Percentiles rank a stretch among this genome's conserved stretches.
These are phyloP conservation scores for Neurospora tetraspora DNA, from an alignment of 495 filamentous ascomycete species.

Conservation along the genomic window DNA sequence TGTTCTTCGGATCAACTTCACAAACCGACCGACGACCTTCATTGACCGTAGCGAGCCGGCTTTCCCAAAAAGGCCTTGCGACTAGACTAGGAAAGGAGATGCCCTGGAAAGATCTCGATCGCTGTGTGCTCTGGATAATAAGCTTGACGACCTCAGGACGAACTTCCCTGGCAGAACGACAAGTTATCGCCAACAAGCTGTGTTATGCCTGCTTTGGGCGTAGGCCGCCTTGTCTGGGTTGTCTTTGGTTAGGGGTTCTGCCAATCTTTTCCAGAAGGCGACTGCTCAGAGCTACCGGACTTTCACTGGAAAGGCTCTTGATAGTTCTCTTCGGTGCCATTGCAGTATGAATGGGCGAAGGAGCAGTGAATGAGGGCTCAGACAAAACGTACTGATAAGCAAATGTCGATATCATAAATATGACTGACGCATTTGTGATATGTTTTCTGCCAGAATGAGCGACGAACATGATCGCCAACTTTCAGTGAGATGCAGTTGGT, in stretches of 20 bases:
- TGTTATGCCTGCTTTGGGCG: neutral
- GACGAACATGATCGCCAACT: neutral
- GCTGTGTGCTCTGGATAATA: neutral
- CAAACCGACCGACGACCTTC: neutral
- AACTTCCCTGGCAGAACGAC: neutral
- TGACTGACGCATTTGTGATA: neutral
- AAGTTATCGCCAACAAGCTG: neutral
- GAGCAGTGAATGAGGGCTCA: neutral
- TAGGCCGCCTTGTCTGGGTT: neutral
- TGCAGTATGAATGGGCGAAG: neutral
- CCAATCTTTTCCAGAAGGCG: neutral
- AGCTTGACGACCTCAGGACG: neutral
- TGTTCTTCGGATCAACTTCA: neutral
- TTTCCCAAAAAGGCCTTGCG: neutral
- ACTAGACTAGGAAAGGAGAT: neutral
- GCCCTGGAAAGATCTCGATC: neutral
- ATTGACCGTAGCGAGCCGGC: neutral
- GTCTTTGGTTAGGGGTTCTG: neutral
- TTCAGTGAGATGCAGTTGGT: neutral
- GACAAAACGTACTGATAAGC: neutral
- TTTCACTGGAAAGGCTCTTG: neutral
- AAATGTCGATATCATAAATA: neutral
- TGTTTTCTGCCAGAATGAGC: neutral
- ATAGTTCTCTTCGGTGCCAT: neutral
- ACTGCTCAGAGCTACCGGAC: neutral